A percentile compares a stretch with the other conserved stretches of the same genome.
These are phyloP conservation scores for Trichoderma reesei DNA, from an alignment of 495 filamentous ascomycete species.

Conservation along the genomic window DNA sequence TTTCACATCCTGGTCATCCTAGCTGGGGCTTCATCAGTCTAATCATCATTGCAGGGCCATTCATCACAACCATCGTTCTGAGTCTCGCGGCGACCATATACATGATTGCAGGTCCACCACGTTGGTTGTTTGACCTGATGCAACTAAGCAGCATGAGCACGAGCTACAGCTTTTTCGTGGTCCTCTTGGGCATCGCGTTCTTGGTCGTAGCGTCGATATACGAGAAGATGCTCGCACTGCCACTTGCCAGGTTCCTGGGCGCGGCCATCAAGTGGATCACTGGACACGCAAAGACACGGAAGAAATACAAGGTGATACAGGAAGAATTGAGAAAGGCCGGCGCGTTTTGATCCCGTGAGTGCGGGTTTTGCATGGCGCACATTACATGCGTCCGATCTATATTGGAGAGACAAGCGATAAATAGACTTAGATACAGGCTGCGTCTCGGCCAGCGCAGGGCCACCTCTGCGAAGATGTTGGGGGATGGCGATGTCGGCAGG, in stretches of 20 bases:
- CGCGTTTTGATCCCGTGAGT: not conserved
- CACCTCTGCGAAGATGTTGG: not conserved
- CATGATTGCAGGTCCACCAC: constrained; percentile 65
- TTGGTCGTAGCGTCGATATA: constrained; percentile 57
- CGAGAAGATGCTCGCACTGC: constrained; percentile 61
- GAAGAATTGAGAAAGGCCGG: not conserved
- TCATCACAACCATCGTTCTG: constrained; percentile 64
- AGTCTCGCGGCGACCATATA: constrained; percentile 57
- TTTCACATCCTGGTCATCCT: constrained; percentile 8
- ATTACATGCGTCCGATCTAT: not conserved
- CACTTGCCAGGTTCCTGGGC: constrained; percentile 60
- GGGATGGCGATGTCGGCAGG: too few relatives aligned
- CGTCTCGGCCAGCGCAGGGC: not conserved
- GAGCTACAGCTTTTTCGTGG: constrained; percentile 60
- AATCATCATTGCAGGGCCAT: constrained; percentile 49
- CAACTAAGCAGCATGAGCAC: constrained; percentile 67
- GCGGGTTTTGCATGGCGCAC: not conserved
- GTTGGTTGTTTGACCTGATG: constrained; percentile 65
- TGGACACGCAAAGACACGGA: constrained; percentile 60
- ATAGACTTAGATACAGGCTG: not conserved
- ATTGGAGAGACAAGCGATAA: not conserved
- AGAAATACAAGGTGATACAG: constrained; percentile 59
- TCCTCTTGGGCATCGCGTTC: constrained; percentile 56
- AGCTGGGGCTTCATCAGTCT: not conserved
- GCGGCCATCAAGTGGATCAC: constrained; percentile 43